Percentiles rank a stretch among this genome's conserved stretches.
Conservation (phyloP, 1,284 basidiomycete genomes). For the Tilletiopsis washingtonensis region DNA sequence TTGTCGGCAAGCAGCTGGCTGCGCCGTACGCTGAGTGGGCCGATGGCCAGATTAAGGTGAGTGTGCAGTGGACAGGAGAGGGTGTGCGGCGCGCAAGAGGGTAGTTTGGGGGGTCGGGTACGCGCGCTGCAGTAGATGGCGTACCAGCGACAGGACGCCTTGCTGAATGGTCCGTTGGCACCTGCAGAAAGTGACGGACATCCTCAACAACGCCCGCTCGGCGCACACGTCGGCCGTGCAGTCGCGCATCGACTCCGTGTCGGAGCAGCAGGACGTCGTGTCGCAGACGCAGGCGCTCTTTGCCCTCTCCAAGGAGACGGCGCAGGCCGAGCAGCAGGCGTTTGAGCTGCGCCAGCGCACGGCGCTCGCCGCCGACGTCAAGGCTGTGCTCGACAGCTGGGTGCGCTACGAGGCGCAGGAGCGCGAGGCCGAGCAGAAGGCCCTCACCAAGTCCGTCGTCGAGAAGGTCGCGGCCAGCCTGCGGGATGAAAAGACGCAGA, state of each 20-base stretch:
- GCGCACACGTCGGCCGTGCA: conserved; percentile 91
- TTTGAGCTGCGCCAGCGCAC: conserved; percentile 88
- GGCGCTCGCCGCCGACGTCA: conserved; percentile 78
- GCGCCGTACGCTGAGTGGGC: conserved; percentile 93
- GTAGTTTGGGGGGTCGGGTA: too few species aligned
- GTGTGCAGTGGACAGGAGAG: too few species aligned
- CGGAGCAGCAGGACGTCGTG: conserved; percentile 88
- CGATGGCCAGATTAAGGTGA: conserved; percentile 39
- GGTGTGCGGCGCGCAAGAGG: too few species aligned
- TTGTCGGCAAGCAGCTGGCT: conserved; percentile 69
- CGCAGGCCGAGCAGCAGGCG: conserved; percentile 77
- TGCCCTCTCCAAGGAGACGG: conserved; percentile 91
- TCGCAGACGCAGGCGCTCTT: conserved; percentile 83
- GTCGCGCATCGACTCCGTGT: conserved; percentile 81
- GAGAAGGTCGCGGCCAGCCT: conserved; percentile 74
- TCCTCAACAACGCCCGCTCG: conserved; percentile 73
- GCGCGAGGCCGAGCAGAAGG: conserved; percentile 90
- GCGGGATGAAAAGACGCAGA: conserved; percentile 85
- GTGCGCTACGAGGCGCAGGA: conserved; percentile 93
- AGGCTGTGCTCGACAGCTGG: conserved; percentile 93
- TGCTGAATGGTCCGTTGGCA: not conserved
- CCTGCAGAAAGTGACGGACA: conserved; percentile 60
- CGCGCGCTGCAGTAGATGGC: too few species aligned
- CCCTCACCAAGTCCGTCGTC: conserved; percentile 78
- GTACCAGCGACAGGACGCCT: too few species aligned